Conservation (phyloP, 78 protist genomes). For the Protostelium mycophagum region DNA sequence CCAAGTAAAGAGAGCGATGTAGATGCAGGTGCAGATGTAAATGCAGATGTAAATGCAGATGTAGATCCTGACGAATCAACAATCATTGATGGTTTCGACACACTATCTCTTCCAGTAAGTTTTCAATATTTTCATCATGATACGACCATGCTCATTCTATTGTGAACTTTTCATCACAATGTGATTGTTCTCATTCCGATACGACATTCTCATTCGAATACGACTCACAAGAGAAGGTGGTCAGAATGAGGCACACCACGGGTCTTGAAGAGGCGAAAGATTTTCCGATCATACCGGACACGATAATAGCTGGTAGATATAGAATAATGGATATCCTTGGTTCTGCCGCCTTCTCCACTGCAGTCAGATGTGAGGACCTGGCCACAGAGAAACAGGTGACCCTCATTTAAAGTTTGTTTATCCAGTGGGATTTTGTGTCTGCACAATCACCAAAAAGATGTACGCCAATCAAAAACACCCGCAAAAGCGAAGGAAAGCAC, state of each 20-base stretch:
- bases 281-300: slow-evolving; percentile 40
- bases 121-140: not conserved
- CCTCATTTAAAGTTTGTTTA: no score
- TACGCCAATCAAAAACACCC: not conserved
- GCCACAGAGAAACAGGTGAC: slow-evolving; percentile 28
- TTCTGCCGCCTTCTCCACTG: slow-evolving; percentile 69
- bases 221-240: not conserved
- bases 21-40: no score
- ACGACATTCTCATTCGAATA: not conserved
- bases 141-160: no score
- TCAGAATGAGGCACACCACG: slow-evolving; percentile 19
- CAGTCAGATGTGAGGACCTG: slow-evolving; percentile 65
- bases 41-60: no score
- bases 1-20: not conserved
- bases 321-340: slow-evolving; percentile 51
- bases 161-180: no score
- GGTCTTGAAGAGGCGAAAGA: slow-evolving; percentile 65
- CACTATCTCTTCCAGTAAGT: not conserved
- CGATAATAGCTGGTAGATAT: slow-evolving; percentile 69
- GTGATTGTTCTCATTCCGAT: no score
- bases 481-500: not conserved
- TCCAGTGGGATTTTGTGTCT: not conserved
- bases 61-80: not conserved
- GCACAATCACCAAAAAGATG: no score
- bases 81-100: not conserved